Conservation (phyloP, 805 yeast genomes). For the Scheffersomyces coipomensis region DNA sequence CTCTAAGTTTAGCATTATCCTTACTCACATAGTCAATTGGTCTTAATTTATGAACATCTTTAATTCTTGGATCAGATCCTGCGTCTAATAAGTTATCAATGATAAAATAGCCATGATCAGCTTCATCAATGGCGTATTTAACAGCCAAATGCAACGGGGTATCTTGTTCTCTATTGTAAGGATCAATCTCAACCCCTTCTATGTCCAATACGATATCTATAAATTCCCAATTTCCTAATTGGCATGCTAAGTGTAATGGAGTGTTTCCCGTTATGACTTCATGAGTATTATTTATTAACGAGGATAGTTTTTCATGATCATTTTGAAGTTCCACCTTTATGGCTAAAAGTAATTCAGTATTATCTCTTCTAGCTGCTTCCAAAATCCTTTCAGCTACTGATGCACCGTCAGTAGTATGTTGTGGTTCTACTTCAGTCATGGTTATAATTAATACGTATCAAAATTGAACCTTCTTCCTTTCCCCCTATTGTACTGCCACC, state of each 20-base stretch:
- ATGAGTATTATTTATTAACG: slow-evolving; percentile 60
- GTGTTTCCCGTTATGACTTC: slow-evolving; percentile 77
- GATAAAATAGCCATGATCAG: slow-evolving; percentile 79
- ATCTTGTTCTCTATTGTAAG: slow-evolving; percentile 72
- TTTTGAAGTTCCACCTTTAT: slow-evolving; percentile 47
- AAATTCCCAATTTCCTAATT: slow-evolving; percentile 81
- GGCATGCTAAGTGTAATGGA: slow-evolving; percentile 78
- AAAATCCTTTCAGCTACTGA: slow-evolving; percentile 69
- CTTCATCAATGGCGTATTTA: slow-evolving; percentile 70
- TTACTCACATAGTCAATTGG: slow-evolving; percentile 69
- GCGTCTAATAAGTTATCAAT: slow-evolving; percentile 84
- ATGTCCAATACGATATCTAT: slow-evolving; percentile 79
- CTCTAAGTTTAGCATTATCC: slow-evolving; percentile 55
- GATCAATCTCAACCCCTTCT: slow-evolving; percentile 90
- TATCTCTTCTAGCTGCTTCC: slow-evolving; percentile 87
- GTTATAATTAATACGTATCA: too few relatives aligned
- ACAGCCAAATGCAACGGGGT: slow-evolving; percentile 91
- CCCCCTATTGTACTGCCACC: too few relatives aligned
- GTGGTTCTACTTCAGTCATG: neutral
- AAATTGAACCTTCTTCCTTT: too few relatives aligned
- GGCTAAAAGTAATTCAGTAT: slow-evolving; percentile 65
- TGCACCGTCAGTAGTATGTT: slow-evolving; percentile 53
- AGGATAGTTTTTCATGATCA: slow-evolving; percentile 38
- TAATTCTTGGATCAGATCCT: slow-evolving; percentile 73
- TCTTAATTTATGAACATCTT: slow-evolving; percentile 53